A percentile compares a stretch with the other conserved stretches of the same genome.
These are phyloP conservation scores for Starmera stellimalicola DNA, from an alignment of 1,139 yeast genomes.

Conservation along the genomic window DNA sequence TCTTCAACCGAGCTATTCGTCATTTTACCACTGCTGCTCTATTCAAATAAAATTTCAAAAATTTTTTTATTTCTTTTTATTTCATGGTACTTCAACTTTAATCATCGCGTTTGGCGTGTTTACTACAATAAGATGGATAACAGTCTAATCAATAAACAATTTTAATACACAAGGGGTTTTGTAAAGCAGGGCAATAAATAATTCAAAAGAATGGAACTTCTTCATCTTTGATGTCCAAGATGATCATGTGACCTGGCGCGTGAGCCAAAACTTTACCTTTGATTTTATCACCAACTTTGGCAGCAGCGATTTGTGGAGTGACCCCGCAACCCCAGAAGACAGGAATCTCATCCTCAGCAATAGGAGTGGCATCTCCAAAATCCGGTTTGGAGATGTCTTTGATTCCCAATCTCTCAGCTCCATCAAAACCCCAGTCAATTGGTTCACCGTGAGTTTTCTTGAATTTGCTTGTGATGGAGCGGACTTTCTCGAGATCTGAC, in stretches of 20 bases:
- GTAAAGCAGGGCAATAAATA: background rate
- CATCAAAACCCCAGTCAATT: conserved; percentile 29
- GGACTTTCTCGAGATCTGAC: conserved; percentile 19
- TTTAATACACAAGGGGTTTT: no score
- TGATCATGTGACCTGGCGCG: conserved; percentile 26
- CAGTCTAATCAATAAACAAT: no score
- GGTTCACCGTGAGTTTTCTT: conserved; percentile 28
- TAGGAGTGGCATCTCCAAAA: conserved; percentile 21
- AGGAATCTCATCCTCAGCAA: conserved; percentile 25
- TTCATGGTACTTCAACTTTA: no score
- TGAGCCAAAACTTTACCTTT: conserved; percentile 24
- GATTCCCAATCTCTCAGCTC: conserved; percentile 23
- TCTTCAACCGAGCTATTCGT: conserved; percentile 20
- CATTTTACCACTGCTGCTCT: no score
- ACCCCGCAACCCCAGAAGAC: conserved; percentile 34
- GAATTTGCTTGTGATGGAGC: conserved; percentile 22
- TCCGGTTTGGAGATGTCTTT: conserved; percentile 20
- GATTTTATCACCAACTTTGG: conserved; percentile 18
- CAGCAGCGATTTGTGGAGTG: conserved; percentile 27
- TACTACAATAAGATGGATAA: no score
- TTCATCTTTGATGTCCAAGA: conserved; percentile 23
- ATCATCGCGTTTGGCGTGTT: no score
- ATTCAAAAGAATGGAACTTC: conserved; percentile 6
- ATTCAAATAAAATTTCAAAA: no score
- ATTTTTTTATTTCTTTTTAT: no score